Conservation (phyloP, 352 stramenopile species). For the Globisporangium polare region DNA sequence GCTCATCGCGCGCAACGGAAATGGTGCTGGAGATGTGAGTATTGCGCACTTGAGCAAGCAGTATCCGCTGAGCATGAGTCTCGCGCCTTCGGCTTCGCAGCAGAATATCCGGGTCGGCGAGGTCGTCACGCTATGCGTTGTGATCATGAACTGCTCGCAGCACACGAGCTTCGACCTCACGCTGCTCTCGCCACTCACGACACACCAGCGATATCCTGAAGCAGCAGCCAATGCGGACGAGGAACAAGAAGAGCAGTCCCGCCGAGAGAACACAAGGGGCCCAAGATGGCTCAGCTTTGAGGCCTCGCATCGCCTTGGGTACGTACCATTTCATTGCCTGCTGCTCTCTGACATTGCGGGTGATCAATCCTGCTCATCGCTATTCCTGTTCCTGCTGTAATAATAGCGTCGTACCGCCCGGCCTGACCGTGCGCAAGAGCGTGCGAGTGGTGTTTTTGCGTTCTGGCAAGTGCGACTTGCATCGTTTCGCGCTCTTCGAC, state of each 20-base stretch:
- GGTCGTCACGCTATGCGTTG: slow-evolving; percentile 38
- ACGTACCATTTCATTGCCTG: slow-evolving; percentile 12
- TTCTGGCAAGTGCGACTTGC: slow-evolving; percentile 35
- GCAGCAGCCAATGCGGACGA: background rate
- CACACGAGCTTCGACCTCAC: slow-evolving; percentile 58
- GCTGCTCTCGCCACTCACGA: slow-evolving; percentile 36
- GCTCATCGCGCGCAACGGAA: background rate
- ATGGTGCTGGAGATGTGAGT: background rate
- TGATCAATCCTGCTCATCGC: background rate
- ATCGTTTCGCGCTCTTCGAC: slow-evolving; percentile 56
- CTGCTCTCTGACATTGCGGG: background rate
- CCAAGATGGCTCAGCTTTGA: slow-evolving; percentile 57
- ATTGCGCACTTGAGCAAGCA: slow-evolving; percentile 32
- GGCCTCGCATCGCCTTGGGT: slow-evolving; percentile 64
- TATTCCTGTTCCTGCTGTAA: background rate
- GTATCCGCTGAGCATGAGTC: slow-evolving; percentile 37
- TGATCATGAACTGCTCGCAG: slow-evolving; percentile 50
- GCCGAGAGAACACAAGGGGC: too few species aligned
- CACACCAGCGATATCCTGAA: background rate
- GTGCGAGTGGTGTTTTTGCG: slow-evolving; percentile 53
- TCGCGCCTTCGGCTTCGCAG: slow-evolving; percentile 27
- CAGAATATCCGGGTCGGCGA: slow-evolving; percentile 15
- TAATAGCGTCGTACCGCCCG: slow-evolving; percentile 31
- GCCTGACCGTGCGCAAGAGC: slow-evolving; percentile 59
- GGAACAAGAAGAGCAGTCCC: too few species aligned